Evolutionary conservation across 1,284 basidiomycete species (phyloP).

Genomic region (Trametes versicolor): DNA sequence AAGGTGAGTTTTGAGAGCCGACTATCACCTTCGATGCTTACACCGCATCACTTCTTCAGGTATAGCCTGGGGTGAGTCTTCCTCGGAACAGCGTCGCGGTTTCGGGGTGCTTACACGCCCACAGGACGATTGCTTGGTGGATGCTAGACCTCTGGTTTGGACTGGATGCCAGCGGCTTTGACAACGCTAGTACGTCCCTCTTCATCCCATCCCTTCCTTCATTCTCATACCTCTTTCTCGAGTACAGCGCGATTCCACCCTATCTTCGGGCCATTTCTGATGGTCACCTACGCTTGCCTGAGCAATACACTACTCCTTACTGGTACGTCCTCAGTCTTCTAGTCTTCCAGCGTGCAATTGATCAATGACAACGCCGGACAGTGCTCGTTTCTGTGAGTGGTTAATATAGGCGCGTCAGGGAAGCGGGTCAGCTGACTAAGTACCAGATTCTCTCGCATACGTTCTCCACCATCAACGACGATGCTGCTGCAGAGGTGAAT

Average conservation of each 20-base stretch:
- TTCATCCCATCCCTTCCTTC: not conserved
- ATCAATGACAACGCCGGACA: conserved; percentile 38
- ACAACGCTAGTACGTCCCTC: conserved; percentile 73
- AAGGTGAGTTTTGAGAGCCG: conserved; percentile 5
- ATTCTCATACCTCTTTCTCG: not conserved
- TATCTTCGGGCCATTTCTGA: conserved; percentile 85
- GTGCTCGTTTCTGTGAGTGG: conserved; percentile 79
- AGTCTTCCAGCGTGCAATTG: conserved; percentile 19
- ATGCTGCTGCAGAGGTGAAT: conserved; percentile 87
- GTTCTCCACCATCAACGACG: conserved; percentile 90
- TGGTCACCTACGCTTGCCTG: conserved; percentile 88
- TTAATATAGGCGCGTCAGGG: not conserved
- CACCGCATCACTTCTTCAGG: conserved; percentile 41
- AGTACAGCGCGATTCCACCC: conserved; percentile 77
- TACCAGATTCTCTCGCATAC: conserved; percentile 92
- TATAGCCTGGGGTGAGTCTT: conserved; percentile 55
- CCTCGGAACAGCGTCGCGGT: not conserved
- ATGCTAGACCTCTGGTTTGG: conserved; percentile 92
- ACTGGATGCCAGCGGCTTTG: conserved; percentile 88
- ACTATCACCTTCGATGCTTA: not conserved
- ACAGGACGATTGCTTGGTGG: conserved; percentile 79
- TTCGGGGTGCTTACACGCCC: not conserved
- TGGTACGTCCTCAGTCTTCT: conserved; percentile 52
- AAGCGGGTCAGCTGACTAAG: not conserved
- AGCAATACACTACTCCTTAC: conserved; percentile 90